Evolutionary conservation across 768 basidiomycete species (phyloP), one percentile per base, ranked within the genome.

Genomic region (Pisolithus tinctorius): DNA sequence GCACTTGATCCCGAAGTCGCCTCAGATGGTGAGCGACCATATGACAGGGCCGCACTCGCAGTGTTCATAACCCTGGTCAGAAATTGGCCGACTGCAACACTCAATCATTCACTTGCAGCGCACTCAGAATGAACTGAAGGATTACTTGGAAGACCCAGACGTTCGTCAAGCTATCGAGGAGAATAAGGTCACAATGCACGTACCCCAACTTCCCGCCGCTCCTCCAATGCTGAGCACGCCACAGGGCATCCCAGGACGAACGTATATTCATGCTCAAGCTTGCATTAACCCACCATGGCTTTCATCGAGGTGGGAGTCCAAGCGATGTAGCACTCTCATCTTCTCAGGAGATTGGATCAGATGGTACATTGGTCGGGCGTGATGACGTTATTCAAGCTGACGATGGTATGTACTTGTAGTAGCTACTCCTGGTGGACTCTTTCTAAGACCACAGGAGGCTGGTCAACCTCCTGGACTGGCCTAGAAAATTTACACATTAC

Each of bases 161-260:
- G 63, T 89, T 8, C 61, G 59, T 30, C 73, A 77, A 43, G 88
- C 83, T 9, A 65, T 83, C 7, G 72, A 80, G 50, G 90, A 93
- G 67, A 93, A 93, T 60, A 73, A 82, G 57, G 66, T 57, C 2
- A 84, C 86, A 39, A 87, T 93, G 89, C 63, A 67, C 44, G 64
- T 65, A 56, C 51, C 42, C 17, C 10, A 30, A 40, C n/a, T 84
- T 59, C 50, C 76, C 67, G 14, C 30, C n/a, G 36, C 52, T 52
- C 46, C 30, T 41, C 47, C 26, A 37, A 43, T n/a, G 37, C 59
- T 59, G 48, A 65, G 44, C 11, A 27, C 51, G 29, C 34, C 55
- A 26, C 59, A 91, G 89, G 55, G 84, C 77, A 6, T 87, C 88
- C 7, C 89, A 91, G 67, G 78, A 85, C 60, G 89, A 92, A 60